Conservation (phyloP, 768 basidiomycete species). For the Leucosporidium scottii region DNA sequence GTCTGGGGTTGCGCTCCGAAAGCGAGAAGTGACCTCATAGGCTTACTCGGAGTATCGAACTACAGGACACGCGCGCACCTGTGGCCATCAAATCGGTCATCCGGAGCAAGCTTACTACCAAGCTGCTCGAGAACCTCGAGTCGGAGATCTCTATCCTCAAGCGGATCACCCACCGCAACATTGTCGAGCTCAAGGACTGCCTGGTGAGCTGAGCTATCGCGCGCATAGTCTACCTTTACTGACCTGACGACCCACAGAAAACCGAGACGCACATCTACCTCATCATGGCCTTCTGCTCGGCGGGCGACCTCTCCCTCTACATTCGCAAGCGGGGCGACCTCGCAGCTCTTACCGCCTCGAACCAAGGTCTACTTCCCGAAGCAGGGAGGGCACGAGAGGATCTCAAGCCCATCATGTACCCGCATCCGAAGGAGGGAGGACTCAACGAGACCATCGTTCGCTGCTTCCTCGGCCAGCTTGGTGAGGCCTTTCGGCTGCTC, state of each 20-base stretch:
- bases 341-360: constrained; percentile 56
- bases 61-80: constrained; percentile 8
- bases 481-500: constrained; percentile 46
- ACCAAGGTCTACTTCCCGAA: constrained; percentile 19
- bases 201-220: constrained; percentile 53
- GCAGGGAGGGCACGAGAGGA: constrained; percentile 42
- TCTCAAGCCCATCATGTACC: constrained; percentile 54
- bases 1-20: not conserved
- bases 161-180: constrained; percentile 81
- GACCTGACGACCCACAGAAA: constrained; percentile 41
- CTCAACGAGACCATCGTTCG: constrained; percentile 83
- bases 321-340: constrained; percentile 96
- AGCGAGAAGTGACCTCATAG: not conserved
- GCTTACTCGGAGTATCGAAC: not conserved
- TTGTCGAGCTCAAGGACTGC: constrained; percentile 86
- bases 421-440: constrained; percentile 84
- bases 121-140: constrained; percentile 95
- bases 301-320: constrained; percentile 90
- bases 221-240: not conserved
- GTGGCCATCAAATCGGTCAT: constrained; percentile 92
- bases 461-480: constrained; percentile 84
- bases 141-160: constrained; percentile 97
- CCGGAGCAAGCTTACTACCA: constrained; percentile 74
- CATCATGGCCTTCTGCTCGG: constrained; percentile 95
- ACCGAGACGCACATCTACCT: constrained; percentile 60